phyloP scores from a whole-genome alignment of 2,329 filamentous ascomycete species.

The Tympanopsis confertula region DNA sequence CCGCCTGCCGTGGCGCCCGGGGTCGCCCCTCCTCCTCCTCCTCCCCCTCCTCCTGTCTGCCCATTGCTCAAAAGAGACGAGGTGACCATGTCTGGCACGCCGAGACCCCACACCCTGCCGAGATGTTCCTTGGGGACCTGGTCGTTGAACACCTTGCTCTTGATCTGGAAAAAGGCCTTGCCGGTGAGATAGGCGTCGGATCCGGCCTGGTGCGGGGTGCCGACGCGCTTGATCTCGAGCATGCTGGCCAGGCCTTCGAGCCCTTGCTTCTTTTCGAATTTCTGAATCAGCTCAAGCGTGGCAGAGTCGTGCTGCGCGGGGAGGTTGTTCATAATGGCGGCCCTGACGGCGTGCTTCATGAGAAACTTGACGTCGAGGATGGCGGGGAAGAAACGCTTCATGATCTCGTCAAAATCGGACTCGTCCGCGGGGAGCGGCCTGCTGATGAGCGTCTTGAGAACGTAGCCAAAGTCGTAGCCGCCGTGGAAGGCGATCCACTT shows the following conservation, averaged over 20 bases:
- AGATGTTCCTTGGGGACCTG: constrained; percentile 70
- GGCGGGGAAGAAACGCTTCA: constrained; percentile 85
- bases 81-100: constrained; percentile 53
- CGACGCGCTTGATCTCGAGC: constrained; percentile 78
- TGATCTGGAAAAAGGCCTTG: constrained; percentile 87
- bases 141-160: constrained; percentile 75
- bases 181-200: constrained; percentile 90
- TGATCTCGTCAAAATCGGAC: constrained; percentile 74
- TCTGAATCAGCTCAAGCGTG: constrained; percentile 65
- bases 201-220: constrained; percentile 81
- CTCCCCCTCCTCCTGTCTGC: constrained; percentile 18
- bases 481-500: constrained; percentile 97
- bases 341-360: constrained; percentile 75
- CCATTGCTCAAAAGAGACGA: constrained; percentile 16
- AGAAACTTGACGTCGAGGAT: constrained; percentile 96
- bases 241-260: constrained; percentile 90
- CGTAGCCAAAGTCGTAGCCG: constrained; percentile 94
- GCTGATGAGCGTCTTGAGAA: constrained; percentile 85
- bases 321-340: constrained; percentile 50
- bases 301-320: constrained; percentile 47
- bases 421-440: constrained; percentile 79
- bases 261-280: constrained; percentile 80
- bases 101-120: constrained; percentile 88
- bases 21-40: neutral
- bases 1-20: constrained; percentile 21